These are phyloP conservation scores for Lablab purpureus DNA, from an alignment of 306 rosid genomes.

Conservation along the genomic window DNA sequence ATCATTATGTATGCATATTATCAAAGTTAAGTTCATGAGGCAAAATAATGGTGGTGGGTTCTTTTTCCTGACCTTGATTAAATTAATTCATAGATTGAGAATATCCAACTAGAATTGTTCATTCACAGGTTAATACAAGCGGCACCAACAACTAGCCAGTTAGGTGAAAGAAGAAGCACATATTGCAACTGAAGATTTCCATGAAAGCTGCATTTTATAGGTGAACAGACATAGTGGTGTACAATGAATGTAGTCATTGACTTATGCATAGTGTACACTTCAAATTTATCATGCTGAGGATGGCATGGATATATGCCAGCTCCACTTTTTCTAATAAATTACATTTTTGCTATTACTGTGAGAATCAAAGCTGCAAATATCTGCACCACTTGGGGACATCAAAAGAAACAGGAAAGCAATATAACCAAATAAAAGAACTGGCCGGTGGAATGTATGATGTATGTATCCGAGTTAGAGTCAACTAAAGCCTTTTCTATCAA, in stretches of 20 bases:
- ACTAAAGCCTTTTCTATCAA: conserved; percentile 51
- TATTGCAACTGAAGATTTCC: conserved; percentile 43
- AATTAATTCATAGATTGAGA: neutral
- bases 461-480: conserved; percentile 62
- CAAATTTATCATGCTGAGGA: conserved; percentile 49
- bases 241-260: conserved; percentile 62
- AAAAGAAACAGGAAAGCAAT: conserved; percentile 42
- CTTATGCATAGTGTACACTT: conserved; percentile 59
- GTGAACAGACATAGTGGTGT: conserved; percentile 63
- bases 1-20: neutral
- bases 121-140: neutral
- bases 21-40: neutral
- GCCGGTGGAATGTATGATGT: conserved; percentile 50
- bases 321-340: conserved; percentile 53
- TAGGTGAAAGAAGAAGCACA: conserved; percentile 27
- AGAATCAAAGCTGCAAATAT: conserved; percentile 62
- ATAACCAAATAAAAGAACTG: conserved; percentile 51
- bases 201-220: conserved; percentile 65
- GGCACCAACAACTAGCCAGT: conserved; percentile 12
- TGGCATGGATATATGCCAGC: conserved; percentile 58
- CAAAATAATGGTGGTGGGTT: conserved; percentile 8
- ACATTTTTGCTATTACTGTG: conserved; percentile 45
- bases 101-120: conserved; percentile 32
- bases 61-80: too few species aligned
- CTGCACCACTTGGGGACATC: conserved; percentile 50